Evolutionary conservation across 1,284 basidiomycete species (phyloP).

Genomic region (Tetrapyrgos nigripes): DNA sequence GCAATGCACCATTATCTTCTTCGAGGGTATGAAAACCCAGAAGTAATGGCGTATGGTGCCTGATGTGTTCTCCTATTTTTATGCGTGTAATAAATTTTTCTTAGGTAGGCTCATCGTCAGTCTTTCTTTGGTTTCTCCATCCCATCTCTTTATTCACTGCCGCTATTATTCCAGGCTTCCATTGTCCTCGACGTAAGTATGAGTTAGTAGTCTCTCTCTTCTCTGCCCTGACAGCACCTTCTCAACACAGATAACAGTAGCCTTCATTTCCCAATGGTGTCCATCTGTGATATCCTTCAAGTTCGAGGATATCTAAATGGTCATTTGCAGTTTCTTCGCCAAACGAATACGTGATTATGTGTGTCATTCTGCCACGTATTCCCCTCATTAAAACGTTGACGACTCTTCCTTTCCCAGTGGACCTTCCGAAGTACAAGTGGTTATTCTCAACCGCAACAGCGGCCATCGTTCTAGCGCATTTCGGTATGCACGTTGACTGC

Average conservation of each 20-base stretch:
- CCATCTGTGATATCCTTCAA: not conserved
- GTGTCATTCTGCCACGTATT: not conserved
- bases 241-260: slow-evolving; percentile 24
- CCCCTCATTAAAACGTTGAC: slow-evolving; percentile 12
- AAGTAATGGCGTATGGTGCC: slow-evolving; percentile 30
- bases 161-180: not conserved
- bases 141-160: too few relatives aligned
- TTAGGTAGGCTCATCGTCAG: slow-evolving; percentile 2
- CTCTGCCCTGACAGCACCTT: not conserved
- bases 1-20: slow-evolving; percentile 45
- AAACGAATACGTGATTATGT: slow-evolving; percentile 43
- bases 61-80: not conserved
- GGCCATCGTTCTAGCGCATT: slow-evolving; percentile 41
- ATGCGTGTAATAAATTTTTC: not conserved
- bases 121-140: not conserved
- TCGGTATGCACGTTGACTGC: slow-evolving; percentile 34
- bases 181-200: slow-evolving; percentile 2
- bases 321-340: slow-evolving; percentile 42
- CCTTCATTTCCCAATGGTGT: slow-evolving; percentile 46
- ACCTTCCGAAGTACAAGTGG: slow-evolving; percentile 35
- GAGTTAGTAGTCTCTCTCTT: not conserved
- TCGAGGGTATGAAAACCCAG: not conserved
- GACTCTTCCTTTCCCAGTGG: slow-evolving; percentile 31
- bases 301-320: not conserved
- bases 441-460: slow-evolving; percentile 35